Base-by-base conservation (phyloP, 495 filamentous ascomycete genomes). In the Lentithecium fluviatile region DNA sequence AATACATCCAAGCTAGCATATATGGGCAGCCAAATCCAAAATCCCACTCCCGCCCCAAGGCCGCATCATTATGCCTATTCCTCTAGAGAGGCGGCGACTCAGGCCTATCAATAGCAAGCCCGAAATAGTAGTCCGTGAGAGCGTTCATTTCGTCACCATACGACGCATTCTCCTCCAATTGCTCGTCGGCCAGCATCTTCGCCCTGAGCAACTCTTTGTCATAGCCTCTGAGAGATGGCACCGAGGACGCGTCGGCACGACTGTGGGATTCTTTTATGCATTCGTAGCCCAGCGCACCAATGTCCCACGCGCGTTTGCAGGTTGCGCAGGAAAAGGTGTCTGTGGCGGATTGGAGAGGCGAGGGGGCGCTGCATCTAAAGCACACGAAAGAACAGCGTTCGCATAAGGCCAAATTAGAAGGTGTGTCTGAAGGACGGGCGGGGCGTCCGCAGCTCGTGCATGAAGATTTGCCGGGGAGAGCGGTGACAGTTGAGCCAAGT, bases 321-420 rank as follows among this genome's bases (percentile, higher is more conserved):
- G 11, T 8, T 10, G 3, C 6, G 25, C 61, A 64, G 12, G 37
- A 48, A 1, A 59, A 20, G 1, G 21, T 21, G 29, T 20, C 36
- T 26, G 40, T 45, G 0, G 45, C 42, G n/a, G 54, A 47, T 10
- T n/a, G 21, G 4, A 64, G n/a, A 19, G 3, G 11, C 21, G 3
- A 58, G 6, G 12, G 19, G 0, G 48, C 40, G 4, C 66, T 57
- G 36, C 68, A 70, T 8, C 65, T 37, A 38, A 70, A 66, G 49
- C 68, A 70, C 8, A 46, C 42, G 52, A 70, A 70, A 23, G 50
- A 58, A 58, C 68, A 70, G 12, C 57, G 40, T 36, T 70, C 68
- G 45, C 68, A 70, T 13, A 60, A 40, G 4, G 26, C 19, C 1
- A 20, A 6, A 13, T 40, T 15, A 23, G 12, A 26, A 12, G 24